Evolutionary conservation across 495 filamentous ascomycete genomes (phyloP), one percentile per base, ranked within the genome.

Genomic region (Endocarpon pusillum): DNA sequence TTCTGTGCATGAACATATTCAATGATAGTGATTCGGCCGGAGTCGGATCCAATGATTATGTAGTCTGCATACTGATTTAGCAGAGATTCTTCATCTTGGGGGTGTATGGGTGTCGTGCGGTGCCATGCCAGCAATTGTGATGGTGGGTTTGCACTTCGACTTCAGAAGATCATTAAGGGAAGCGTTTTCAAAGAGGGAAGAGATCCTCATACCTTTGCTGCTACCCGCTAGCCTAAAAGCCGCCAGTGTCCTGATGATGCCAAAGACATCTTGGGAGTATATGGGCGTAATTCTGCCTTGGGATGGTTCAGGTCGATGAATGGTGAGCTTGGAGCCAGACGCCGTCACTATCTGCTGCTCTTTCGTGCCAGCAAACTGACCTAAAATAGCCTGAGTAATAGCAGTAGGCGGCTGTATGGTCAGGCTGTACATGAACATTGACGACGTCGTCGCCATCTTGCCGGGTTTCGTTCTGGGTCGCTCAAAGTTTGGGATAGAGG

Each of bases 261-360:
- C 87, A 57, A 96, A 96, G 24, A 89, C 71, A 67, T 99, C 83
- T 45, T 93, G 84, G 1, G 86, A 81, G 33, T 87, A 67, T 12
- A 94, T 64, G 11, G 81, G 81, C 18, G 71, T 71, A 41, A 94
- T 74, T 51, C 91, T 93, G 35, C 81, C 81, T 46, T 82, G 75
- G 1, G 73, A 65, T 8, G 85, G 73, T 47, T 93, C 85, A 4
- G 82, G 83, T 25, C 85, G 75, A 39, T 92, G 71, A 21, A 99
- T 73, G 8, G 81, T 83, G 20, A 99, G 67, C 36, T 81, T 75
- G 17, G 84, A 91, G 25, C 91, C 86, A 19, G 84, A 87, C 14
- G 83, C 87, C 11, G 86, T 85, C 58, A 94, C 71, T 49, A 99
- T 92, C 55, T 94, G 89, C 55, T 96, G 89, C 49, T 93, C 84